A percentile compares a stretch with the other conserved stretches of the same genome.
Conservation (phyloP, 1,284 basidiomycete species). For the Pseudozyma hubeiensis region DNA sequence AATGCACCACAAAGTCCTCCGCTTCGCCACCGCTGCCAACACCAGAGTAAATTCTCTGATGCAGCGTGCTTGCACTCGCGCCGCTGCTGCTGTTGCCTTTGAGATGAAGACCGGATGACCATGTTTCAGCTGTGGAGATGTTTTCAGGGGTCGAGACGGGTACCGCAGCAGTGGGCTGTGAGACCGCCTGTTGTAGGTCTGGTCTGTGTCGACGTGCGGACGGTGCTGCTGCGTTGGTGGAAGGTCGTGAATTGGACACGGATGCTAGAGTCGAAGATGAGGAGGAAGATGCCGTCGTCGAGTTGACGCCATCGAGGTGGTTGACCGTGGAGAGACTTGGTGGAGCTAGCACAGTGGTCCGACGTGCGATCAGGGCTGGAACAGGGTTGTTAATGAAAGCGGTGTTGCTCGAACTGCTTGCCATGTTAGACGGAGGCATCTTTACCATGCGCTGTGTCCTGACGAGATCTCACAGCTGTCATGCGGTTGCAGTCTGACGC, state of each 20-base stretch:
- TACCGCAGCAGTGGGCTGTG: conserved; percentile 23
- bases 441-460: too few species aligned
- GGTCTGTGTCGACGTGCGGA: conserved; percentile 6
- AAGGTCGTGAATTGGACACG: neutral
- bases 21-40: neutral
- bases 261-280: neutral
- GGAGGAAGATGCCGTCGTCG: neutral
- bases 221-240: neutral
- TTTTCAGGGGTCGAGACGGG: conserved; percentile 32
- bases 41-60: neutral
- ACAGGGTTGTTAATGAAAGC: conserved; percentile 14
- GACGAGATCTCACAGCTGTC: too few species aligned
- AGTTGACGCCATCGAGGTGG: conserved; percentile 20
- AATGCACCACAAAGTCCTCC: conserved; percentile 29
- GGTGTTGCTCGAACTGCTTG: conserved; percentile 2
- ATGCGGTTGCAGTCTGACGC: too few species aligned
- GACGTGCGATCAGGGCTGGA: conserved; percentile 26
- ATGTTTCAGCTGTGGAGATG: conserved; percentile 30
- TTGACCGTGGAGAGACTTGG: conserved; percentile 31
- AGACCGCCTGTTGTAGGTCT: conserved; percentile 21
- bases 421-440: conserved; percentile 6
- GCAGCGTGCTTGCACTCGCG: neutral
- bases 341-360: conserved; percentile 27
- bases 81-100: neutral
- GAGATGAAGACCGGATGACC: conserved; percentile 6